phyloP scores from a whole-genome alignment of 805 yeast genomes.

The Saccharomyces paradoxus region DNA sequence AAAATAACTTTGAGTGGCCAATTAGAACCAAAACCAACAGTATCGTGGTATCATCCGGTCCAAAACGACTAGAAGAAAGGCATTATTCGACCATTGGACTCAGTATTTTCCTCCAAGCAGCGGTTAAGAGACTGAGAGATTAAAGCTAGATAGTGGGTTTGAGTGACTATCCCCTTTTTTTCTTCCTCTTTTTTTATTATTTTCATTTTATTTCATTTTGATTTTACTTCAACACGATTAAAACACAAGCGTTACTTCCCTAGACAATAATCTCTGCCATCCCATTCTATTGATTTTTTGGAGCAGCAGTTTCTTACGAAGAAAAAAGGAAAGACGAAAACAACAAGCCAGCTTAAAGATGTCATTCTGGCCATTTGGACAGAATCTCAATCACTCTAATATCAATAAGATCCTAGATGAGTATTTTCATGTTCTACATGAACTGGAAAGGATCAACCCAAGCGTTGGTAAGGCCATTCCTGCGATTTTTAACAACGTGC shows the following conservation, averaged over 20 bases:
- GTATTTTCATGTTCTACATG: constrained; percentile 29
- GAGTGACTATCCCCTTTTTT: not conserved
- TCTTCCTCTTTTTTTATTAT: not conserved
- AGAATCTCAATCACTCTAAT: constrained; percentile 28
- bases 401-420: constrained; percentile 36
- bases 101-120: not conserved
- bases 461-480: constrained; percentile 10
- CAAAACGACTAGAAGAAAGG: not conserved
- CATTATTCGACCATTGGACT: not conserved
- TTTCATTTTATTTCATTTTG: not conserved
- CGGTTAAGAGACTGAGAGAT: not conserved
- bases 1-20: not conserved
- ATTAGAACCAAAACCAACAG: not conserved
- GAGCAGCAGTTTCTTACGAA: not conserved
- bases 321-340: not conserved
- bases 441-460: constrained; percentile 18
- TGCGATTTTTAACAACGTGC: not conserved
- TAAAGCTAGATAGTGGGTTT: not conserved
- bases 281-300: not conserved
- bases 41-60: not conserved
- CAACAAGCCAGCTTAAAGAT: constrained; percentile 12
- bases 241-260: not conserved
- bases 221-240: not conserved
- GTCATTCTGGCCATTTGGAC: constrained; percentile 43
- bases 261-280: not conserved